Percentiles rank a stretch among this genome's conserved stretches.
Conservation (phyloP, 768 basidiomycete species). For the Pholiota conissans region DNA sequence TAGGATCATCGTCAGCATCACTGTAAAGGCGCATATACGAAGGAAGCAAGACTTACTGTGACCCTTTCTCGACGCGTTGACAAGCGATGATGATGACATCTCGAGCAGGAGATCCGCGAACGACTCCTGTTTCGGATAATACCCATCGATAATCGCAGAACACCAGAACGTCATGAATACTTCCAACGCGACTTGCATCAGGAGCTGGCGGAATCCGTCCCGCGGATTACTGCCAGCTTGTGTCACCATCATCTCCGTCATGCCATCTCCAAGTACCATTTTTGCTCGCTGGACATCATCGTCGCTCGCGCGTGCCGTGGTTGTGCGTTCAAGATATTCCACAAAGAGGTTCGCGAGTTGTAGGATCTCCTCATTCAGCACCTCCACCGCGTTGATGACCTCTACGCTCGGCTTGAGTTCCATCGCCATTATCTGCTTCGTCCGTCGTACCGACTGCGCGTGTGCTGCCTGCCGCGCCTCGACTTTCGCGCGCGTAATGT, state of each 20-base stretch:
- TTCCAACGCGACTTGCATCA: constrained; percentile 22
- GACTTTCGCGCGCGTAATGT: constrained; percentile 13
- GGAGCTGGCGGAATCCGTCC: constrained; percentile 9
- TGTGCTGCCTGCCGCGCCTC: constrained; percentile 12
- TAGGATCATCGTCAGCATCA: not conserved
- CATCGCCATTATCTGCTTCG: not conserved
- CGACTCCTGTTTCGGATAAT: constrained; percentile 21
- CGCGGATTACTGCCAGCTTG: constrained; percentile 9
- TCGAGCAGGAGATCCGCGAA: constrained; percentile 25
- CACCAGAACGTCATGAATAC: constrained; percentile 26
- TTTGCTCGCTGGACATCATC: constrained; percentile 6
- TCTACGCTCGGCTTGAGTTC: constrained; percentile 16
- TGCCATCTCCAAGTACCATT: constrained; percentile 13
- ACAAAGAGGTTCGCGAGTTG: constrained; percentile 19
- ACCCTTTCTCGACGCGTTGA: not conserved
- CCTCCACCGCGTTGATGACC: constrained; percentile 16
- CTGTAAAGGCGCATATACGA: not conserved
- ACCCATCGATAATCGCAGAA: constrained; percentile 21
- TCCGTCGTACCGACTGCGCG: constrained; percentile 5
- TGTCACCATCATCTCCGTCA: constrained; percentile 17
- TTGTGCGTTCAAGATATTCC: constrained; percentile 17
- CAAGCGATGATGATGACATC: constrained; percentile 10
- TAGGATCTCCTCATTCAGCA: constrained; percentile 22
- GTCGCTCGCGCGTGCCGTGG: not conserved
- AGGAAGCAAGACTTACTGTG: not conserved